phyloP scores from a whole-genome alignment of 2,329 filamentous ascomycete species.

The Teratosphaeriaceae sp. region DNA sequence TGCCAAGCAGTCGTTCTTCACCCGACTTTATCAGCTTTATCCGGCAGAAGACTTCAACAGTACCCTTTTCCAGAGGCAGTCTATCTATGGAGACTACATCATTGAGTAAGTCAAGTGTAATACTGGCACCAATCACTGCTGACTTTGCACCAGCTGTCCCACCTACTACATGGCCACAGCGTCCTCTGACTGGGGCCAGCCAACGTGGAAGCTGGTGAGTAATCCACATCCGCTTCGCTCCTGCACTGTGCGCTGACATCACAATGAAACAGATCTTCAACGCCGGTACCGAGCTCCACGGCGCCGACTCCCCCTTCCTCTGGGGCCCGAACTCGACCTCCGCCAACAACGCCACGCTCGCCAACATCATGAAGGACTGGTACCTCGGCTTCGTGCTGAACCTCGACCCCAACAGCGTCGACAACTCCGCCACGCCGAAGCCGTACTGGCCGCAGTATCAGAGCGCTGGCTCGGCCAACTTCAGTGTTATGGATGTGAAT shows the following conservation, averaged over 20 bases:
- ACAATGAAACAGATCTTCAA: too few relatives aligned
- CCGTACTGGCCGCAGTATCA: conserved; percentile 27
- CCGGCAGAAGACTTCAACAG: conserved; percentile 27
- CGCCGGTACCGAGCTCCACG: conserved; percentile 30
- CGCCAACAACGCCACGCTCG: conserved; percentile 28
- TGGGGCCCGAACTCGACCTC: conserved; percentile 1
- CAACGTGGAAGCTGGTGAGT: conserved; percentile 30
- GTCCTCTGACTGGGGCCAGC: conserved; percentile 17
- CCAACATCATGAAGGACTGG: conserved; percentile 28
- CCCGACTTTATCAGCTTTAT: conserved; percentile 35
- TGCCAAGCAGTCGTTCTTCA: conserved; percentile 31
- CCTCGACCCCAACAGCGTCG: conserved; percentile 28
- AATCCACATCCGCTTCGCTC: too few relatives aligned
- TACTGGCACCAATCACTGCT: too few relatives aligned
- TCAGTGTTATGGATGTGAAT: conserved; percentile 18
- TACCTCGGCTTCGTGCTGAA: conserved; percentile 29
- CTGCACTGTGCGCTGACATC: too few relatives aligned
- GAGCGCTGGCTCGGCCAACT: conserved; percentile 6
- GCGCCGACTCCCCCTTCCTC: conserved; percentile 21
- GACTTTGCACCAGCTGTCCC: conserved; percentile 5
- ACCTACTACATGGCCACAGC: conserved; percentile 35
- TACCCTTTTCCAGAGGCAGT: conserved; percentile 30
- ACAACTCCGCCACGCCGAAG: conserved; percentile 17
- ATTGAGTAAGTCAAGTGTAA: conserved; percentile 27
- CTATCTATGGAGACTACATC: conserved; percentile 38